phyloP scores from a whole-genome alignment of 108 stramenopile genomes.

The Fistulifera pelliculosa region DNA sequence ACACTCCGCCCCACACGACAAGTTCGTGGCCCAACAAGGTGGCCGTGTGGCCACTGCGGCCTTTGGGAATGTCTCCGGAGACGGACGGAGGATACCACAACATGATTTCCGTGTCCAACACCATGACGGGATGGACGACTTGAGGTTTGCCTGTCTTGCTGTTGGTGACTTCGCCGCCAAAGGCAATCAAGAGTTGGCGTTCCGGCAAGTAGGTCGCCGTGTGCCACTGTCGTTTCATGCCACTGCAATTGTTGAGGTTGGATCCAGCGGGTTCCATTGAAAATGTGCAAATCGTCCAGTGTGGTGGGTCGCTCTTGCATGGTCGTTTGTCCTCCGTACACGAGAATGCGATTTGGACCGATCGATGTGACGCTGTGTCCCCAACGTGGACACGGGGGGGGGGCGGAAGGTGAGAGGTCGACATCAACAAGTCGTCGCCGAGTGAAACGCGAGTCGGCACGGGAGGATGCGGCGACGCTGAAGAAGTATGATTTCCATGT shows the following conservation, averaged over 20 bases:
- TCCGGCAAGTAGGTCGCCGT: constrained; percentile 68
- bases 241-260: constrained; percentile 58
- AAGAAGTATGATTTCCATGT: not conserved
- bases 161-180: constrained; percentile 65
- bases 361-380: constrained; percentile 73
- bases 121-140: constrained; percentile 50
- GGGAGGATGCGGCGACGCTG: not conserved
- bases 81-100: constrained; percentile 53
- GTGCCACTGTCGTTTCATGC: constrained; percentile 71
- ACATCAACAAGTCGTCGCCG: not conserved
- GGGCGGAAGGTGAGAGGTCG: not conserved
- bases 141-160: constrained; percentile 27
- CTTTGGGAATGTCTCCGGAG: constrained; percentile 54
- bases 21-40: constrained; percentile 58
- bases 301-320: no score
- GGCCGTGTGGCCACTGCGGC: constrained; percentile 69
- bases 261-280: constrained; percentile 45
- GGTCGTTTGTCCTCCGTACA: constrained; percentile 80
- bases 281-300: constrained; percentile 51
- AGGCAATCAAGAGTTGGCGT: constrained; percentile 58
- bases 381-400: constrained; percentile 61
- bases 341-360: constrained; percentile 48
- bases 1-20: constrained; percentile 72
- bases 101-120: constrained; percentile 78
- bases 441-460: constrained; percentile 2